Percentiles rank a stretch among this genome's conserved stretches.
Evolutionary conservation across 148 eudicot genomes (phyloP).

Genomic region (Pharnaceum exiguum): DNA sequence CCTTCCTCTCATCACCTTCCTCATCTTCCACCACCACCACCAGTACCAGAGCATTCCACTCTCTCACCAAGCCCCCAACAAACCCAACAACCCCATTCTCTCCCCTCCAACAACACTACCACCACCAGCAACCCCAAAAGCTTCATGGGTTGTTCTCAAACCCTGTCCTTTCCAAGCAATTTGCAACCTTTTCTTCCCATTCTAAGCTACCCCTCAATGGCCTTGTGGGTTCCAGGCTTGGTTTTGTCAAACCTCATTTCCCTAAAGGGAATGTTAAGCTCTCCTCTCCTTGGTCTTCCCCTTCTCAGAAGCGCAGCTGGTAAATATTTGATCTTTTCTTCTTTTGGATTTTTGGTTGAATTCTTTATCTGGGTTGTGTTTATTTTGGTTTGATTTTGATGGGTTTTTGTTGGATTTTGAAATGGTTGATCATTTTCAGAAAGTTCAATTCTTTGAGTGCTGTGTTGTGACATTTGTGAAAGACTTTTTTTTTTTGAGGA

Average conservation of each 20-base stretch:
- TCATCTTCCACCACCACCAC: constrained; percentile 2
- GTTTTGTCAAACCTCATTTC: constrained; percentile 2
- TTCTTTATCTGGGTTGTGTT: neutral
- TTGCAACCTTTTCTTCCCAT: constrained; percentile 22
- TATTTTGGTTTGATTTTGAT: constrained; percentile 2
- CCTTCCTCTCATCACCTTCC: neutral
- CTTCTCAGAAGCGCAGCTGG: constrained; percentile 30
- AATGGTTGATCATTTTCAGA: neutral
- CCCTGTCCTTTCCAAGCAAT: constrained; percentile 21
- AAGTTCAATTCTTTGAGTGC: neutral
- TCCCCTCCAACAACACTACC: constrained; percentile 15
- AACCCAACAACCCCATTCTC: neutral
- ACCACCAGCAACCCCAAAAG: constrained; percentile 18
- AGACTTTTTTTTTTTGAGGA: too few species aligned
- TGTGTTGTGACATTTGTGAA: neutral
- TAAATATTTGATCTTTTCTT: constrained; percentile 7
- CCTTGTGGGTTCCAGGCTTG: constrained; percentile 17
- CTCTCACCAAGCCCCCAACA: constrained; percentile 17
- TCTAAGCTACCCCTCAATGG: constrained; percentile 21
- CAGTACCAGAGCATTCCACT: constrained; percentile 8
- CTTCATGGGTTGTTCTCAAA: constrained; percentile 32
- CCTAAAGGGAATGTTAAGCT: constrained; percentile 15
- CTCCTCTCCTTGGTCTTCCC: constrained; percentile 15
- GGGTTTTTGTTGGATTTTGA: constrained; percentile 8
- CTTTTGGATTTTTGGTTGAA: neutral